Evolutionary conservation across 2,329 filamentous ascomycete genomes (phyloP).

Genomic region (Fulvia fulva): DNA sequence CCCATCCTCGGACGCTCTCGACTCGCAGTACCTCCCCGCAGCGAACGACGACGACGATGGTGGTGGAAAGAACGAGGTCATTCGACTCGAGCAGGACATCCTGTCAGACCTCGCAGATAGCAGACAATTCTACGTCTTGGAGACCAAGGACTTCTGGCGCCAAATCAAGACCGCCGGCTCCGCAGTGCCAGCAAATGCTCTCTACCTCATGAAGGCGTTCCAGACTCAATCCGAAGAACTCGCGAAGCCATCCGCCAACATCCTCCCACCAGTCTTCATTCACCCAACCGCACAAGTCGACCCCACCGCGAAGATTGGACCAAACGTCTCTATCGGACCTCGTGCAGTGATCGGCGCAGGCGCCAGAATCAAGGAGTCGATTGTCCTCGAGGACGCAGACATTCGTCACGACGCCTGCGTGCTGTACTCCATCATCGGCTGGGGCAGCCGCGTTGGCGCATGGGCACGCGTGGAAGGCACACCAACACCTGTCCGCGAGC

Average conservation of each 20-base stretch:
- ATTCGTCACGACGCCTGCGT: slow-evolving; percentile 97
- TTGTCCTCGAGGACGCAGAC: slow-evolving; percentile 90
- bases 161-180: slow-evolving; percentile 99
- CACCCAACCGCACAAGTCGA: slow-evolving; percentile 88
- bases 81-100: slow-evolving; percentile 95
- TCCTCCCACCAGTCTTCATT: slow-evolving; percentile 90
- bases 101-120: slow-evolving; percentile 91
- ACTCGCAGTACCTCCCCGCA: slow-evolving; percentile 57
- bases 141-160: slow-evolving; percentile 99
- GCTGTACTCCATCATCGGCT: slow-evolving; percentile 92
- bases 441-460: slow-evolving; percentile 92
- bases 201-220: slow-evolving; percentile 92
- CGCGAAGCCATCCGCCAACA: slow-evolving; percentile 75
- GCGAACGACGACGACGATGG: slow-evolving; percentile 73
- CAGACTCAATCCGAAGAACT: slow-evolving; percentile 80
- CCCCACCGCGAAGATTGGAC: slow-evolving; percentile 91
- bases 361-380: slow-evolving; percentile 88
- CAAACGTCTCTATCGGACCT: slow-evolving; percentile 95
- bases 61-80: slow-evolving; percentile 73
- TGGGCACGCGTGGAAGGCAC: slow-evolving; percentile 98
- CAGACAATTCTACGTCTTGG: slow-evolving; percentile 97
- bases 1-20: slow-evolving; percentile 90
- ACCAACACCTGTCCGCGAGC: slow-evolving; percentile 78
- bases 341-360: slow-evolving; percentile 79
- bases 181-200: slow-evolving; percentile 90